Base-by-base conservation (phyloP, 108 stramenopile species). In the Fragilariopsis cylindrus region DNA sequence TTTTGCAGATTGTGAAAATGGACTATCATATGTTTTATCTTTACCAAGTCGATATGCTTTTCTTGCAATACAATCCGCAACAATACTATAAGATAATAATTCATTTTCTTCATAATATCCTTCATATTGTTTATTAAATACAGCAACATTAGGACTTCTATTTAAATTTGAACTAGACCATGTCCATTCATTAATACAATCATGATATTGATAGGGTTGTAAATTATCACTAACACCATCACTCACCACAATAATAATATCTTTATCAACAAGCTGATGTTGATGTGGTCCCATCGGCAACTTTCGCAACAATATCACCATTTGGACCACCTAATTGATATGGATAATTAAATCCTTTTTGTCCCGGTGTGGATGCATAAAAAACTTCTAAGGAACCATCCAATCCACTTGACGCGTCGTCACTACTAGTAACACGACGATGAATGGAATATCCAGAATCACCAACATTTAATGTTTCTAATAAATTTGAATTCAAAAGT, bases 181-280 rank as follows among this genome's bases (percentile, higher is more conserved):
- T 4, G 52, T 44, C 19, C 54, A 64, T 6, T 15, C 13, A n/a
- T 63, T 15, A n/a, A 78, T 56, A 48, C 77, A 78, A 18, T 45
- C 45, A 56, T 78, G 71, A 47, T 62, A 78, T 8, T 78, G 43
- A 7, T 46, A 8, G 11, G 71, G 64, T 8, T 70, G 53, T 3
- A 78, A 39, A 43, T 78, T 78, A 65, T 78, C 77, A 78, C 71
- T n/a, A n/a, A n/a, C n/a, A 4, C 77, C 77, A 65, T 78, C 77
- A 16, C 70, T 72, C 45, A 65, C 71, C 9, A 72, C 71, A 16
- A 78, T 71, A 40, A 78, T 45, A 7, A 78, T 65, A 66, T 78
- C 77, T 11, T 60, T 53, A 2, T 52, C 62, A 5, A 67, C 54
- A 7, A 78, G 41, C 3, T 46, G 48, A 48, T 78, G 77, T n/a